Evolutionary conservation across 2,329 filamentous ascomycete species (phyloP), one percentile per base, ranked within the genome.

Genomic region (Colletotrichum tabaci): DNA sequence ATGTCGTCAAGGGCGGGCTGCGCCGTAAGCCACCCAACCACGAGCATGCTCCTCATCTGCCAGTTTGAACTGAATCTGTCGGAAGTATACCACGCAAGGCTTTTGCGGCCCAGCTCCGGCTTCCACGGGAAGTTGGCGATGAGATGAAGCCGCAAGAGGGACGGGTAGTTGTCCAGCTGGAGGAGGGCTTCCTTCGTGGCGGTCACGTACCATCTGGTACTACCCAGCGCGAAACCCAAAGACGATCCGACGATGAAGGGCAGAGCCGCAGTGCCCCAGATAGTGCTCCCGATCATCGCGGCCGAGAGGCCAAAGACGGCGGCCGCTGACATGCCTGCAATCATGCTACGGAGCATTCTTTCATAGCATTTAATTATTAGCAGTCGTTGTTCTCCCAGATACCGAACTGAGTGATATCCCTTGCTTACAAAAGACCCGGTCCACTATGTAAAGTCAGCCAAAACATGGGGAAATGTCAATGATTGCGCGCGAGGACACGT

Each of bases 331-430:
- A 72, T 76, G 9, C 75, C 75, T 16, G 75, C 71, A 1, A 76
- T n/a, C 69, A 77, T 73, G 60, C 75, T 75, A n/a, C 74, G 75
- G 8, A 77, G 72, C 75, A 77, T 77, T 26, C 75, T 35, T 13
- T 38, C 9, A 38, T 38, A 9, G 12, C 35, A 9, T 38, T 38
- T 0, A 2, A 10, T 30, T 4, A 16, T 58, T 30, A 58, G 42
- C 18, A 8, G 35, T 38, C 23, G 1, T 9, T 38, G 35, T 38
- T 38, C 1, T 10, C 35, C 23, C 16, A 23, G 16, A n/a, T 4
- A 3, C 6, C 7, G 4, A 2, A n/a, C 3, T 5, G 16, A 55
- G 16, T 13, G 38, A 26, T 16, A 0, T n/a, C 10, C 0, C n/a
- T 12, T 53, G n/a, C 9, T 2, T 13, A 69, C 61, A 69, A 55